phyloP scores from a whole-genome alignment of 768 basidiomycete species.

The Gyrodon lividus region DNA sequence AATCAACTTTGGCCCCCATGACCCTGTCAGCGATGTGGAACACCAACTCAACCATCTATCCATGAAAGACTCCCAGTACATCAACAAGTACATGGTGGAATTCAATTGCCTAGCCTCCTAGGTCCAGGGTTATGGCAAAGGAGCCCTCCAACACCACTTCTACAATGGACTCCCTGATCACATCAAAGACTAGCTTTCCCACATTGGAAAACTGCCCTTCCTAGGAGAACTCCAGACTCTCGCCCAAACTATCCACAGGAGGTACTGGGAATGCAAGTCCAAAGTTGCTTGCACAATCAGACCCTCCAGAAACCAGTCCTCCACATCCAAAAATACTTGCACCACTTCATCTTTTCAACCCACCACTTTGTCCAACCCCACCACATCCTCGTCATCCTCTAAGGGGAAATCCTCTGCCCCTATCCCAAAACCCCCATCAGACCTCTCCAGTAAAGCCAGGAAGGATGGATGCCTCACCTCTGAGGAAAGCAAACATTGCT shows the following conservation, averaged over 20 bases:
- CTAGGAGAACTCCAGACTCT: too few species aligned
- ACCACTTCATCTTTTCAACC: background rate
- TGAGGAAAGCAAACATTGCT: background rate
- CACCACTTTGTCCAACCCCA: too few species aligned
- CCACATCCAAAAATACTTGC: too few species aligned
- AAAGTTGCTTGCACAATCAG: too few species aligned
- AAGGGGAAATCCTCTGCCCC: too few species aligned
- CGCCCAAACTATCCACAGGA: too few species aligned
- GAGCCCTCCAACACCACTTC: background rate
- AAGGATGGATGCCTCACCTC: background rate
- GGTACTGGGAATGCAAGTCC: too few species aligned
- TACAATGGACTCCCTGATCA: slow-evolving; percentile 10
- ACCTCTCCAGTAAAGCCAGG: too few species aligned
- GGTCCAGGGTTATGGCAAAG: slow-evolving; percentile 3
- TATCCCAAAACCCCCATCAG: too few species aligned
- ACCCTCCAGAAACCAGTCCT: too few species aligned
- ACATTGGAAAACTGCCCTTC: too few species aligned
- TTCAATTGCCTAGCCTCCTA: slow-evolving; percentile 8
- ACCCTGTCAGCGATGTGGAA: background rate
- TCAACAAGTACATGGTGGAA: slow-evolving; percentile 2
- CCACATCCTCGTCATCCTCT: background rate
- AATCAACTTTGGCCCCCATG: background rate
- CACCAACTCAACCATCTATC: background rate
- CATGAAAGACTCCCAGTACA: background rate
- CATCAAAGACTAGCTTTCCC: slow-evolving; percentile 1